phyloP scores from a whole-genome alignment of 371 early-diverging fungal species.

The Thermomucor indicae-seudaticae region DNA sequence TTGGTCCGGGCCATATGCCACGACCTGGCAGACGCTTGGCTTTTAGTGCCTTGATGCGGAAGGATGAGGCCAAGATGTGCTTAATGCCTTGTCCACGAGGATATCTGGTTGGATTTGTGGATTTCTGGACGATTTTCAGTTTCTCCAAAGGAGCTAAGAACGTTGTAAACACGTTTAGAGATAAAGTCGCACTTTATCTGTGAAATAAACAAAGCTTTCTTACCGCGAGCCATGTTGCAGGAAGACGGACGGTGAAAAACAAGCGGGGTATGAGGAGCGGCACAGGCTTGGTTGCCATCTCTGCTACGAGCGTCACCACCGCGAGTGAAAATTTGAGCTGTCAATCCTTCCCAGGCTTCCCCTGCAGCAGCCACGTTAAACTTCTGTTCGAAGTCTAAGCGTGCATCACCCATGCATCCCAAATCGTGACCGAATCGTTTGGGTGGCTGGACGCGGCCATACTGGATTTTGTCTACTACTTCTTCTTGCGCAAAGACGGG shows the following conservation, averaged over 20 bases:
- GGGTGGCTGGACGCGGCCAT: conserved; percentile 9
- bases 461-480: no score
- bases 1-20: no score
- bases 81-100: conserved; percentile 3
- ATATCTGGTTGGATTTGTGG: background rate
- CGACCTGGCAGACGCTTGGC: no score
- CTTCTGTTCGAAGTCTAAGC: conserved; percentile 22
- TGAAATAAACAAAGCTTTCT: no score
- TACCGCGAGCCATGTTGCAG: no score
- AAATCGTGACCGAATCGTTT: conserved; percentile 23
- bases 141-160: conserved; percentile 13
- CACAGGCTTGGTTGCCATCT: background rate
- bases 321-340: conserved; percentile 1
- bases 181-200: background rate
- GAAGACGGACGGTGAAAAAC: background rate
- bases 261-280: background rate
- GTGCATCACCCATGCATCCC: conserved; percentile 22
- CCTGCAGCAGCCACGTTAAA: conserved; percentile 22
- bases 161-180: background rate
- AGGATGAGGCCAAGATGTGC: conserved; percentile 21
- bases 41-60: no score
- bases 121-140: conserved; percentile 7
- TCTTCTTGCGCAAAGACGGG: no score
- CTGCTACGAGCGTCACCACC: background rate
- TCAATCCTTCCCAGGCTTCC: conserved; percentile 19